phyloP scores from a whole-genome alignment of 176 grass and related monocot species.

The Musa acuminata region DNA sequence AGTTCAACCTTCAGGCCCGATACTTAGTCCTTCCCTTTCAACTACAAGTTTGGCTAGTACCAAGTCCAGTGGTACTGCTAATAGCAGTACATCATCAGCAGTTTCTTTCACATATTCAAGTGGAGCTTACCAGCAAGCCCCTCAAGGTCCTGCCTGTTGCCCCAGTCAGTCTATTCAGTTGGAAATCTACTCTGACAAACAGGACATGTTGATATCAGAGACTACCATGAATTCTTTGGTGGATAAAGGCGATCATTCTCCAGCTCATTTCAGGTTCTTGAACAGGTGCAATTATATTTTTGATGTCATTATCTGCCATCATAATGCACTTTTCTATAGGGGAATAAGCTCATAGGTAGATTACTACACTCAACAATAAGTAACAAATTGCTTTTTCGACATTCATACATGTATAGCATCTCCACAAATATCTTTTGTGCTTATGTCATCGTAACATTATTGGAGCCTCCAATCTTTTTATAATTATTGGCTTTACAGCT shows the following conservation, averaged over 20 bases:
- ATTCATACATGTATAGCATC: neutral
- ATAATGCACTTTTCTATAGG: neutral
- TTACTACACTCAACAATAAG: too few relatives aligned
- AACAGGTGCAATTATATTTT: slow-evolving; percentile 47
- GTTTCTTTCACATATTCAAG: slow-evolving; percentile 26
- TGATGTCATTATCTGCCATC: slow-evolving; percentile 9
- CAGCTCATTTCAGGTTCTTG: slow-evolving; percentile 44
- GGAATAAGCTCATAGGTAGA: too few relatives aligned
- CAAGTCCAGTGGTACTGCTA: slow-evolving; percentile 46
- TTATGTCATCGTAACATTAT: neutral
- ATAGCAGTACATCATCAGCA: slow-evolving; percentile 36
- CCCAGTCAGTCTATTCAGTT: slow-evolving; percentile 11
- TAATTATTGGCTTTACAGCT: neutral
- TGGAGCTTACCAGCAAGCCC: slow-evolving; percentile 10
- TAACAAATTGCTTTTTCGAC: too few relatives aligned
- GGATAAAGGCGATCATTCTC: slow-evolving; percentile 26
- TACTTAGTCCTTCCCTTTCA: slow-evolving; percentile 47
- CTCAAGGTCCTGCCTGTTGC: neutral
- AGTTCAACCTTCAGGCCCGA: slow-evolving; percentile 25
- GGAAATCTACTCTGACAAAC: slow-evolving; percentile 38
- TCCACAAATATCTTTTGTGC: neutral
- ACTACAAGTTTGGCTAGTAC: slow-evolving; percentile 47
- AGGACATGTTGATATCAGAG: slow-evolving; percentile 18
- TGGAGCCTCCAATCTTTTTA: neutral
- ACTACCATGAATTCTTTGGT: slow-evolving; percentile 18